These are phyloP conservation scores for Penicillium alfredii DNA, from an alignment of 495 filamentous ascomycete species.

Conservation along the genomic window DNA sequence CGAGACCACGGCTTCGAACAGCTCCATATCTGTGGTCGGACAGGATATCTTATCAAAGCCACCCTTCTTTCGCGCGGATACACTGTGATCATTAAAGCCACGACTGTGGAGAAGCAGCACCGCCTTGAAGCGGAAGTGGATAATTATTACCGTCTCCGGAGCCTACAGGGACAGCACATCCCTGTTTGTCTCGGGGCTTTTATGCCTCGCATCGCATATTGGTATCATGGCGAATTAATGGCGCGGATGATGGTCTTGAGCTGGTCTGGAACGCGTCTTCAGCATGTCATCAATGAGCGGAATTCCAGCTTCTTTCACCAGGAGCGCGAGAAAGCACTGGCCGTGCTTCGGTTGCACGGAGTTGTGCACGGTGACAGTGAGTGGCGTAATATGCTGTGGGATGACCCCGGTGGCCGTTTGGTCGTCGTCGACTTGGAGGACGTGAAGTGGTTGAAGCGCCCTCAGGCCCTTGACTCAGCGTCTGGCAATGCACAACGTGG, in stretches of 20 bases:
- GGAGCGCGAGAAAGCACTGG: constrained; percentile 4
- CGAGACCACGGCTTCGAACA: constrained; percentile 3
- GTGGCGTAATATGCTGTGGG: constrained; percentile 17
- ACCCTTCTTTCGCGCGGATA: constrained; percentile 2
- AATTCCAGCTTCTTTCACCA: constrained; percentile 8
- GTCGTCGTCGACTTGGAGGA: constrained; percentile 18
- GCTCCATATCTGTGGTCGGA: constrained; percentile 5
- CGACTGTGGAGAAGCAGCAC: constrained; percentile 13
- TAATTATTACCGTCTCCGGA: constrained; percentile 22
- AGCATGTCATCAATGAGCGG: constrained; percentile 5
- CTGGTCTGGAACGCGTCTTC: constrained; percentile 8
- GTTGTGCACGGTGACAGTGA: constrained; percentile 9
- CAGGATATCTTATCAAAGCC: constrained; percentile 5
- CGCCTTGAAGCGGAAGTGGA: constrained; percentile 23
- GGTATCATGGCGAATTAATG: constrained; percentile 14
- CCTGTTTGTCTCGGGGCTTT: constrained; percentile 13
- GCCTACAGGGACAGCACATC: constrained; percentile 13
- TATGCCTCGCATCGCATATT: constrained; percentile 11
- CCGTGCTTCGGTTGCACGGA: constrained; percentile 5
- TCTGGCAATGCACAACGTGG: constrained; percentile 7
- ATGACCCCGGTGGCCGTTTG: constrained; percentile 1
- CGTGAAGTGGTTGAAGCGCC: constrained; percentile 11
- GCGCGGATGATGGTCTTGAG: too few relatives aligned
- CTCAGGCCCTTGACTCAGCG: constrained; percentile 1
- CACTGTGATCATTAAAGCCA: constrained; percentile 8